Evolutionary conservation across 306 rosid genomes (phyloP), one percentile per base, ranked within the genome.

Genomic region (Corylus avellana): DNA sequence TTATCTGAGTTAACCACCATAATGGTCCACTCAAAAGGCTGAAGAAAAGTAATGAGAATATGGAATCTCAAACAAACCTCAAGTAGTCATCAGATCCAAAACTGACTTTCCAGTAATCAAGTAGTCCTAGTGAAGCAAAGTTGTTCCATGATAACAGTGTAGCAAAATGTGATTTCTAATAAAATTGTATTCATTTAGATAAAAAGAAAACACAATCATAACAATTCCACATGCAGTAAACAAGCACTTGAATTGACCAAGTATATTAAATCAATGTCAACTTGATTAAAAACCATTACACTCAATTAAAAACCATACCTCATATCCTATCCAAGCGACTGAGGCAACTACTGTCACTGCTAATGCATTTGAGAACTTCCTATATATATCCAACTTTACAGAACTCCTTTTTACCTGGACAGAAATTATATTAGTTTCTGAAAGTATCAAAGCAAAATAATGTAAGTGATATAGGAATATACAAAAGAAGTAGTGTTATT

Each of bases 291-390:
- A 57, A 72, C 71, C 2, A 57, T 58, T 61, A 75, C 47, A 64
- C 70, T 49, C 56, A n/a, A 80, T 42, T 27, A 86, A 12, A 72
- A 79, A 70, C 73, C 86, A 67, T 88, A 95, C 98, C 95, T 95
- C 98, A 77, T 88, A 95, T 74, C 87, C 97, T 81, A 92, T 91
- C 98, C 98, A 95, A 69, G 89, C 91, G 77, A 92, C 96, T 12
- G 98, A 92, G 87, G 91, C 88, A 81, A 90, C 51, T 76, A 95
- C 98, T 1, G 91, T 84, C 63, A 88, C 91, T 59, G 92, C 90
- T 59, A 92, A 83, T 63, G 97, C 96, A 89, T 95, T 95, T 85
- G 98, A 95, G 89, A 95, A 95, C 84, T 92, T 95, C 86, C 98
- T 87, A 70, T 92, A 95, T 78, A 92, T 87, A 80, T 95, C 96